phyloP scores from a whole-genome alignment of 352 stramenopile genomes.

The Halophytophthora batemanensis region DNA sequence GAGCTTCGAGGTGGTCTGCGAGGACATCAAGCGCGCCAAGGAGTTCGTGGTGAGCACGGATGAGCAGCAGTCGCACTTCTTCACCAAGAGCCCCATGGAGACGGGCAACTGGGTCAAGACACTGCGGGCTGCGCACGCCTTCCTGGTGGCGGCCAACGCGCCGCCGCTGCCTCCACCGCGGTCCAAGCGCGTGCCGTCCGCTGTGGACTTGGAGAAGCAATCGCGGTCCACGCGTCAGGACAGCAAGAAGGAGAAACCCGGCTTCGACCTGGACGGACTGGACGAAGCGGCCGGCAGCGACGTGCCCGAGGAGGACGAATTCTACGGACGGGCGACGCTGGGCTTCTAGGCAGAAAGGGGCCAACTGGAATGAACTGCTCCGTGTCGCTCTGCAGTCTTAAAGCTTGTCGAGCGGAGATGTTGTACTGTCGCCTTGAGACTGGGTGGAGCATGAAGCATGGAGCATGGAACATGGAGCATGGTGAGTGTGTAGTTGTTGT shows the following conservation, averaged over 20 bases:
- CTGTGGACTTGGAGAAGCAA: slow-evolving; percentile 20
- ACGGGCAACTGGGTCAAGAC: slow-evolving; percentile 79
- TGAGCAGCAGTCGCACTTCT: slow-evolving; percentile 86
- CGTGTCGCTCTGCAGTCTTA: slow-evolving; percentile 7
- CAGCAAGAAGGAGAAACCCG: slow-evolving; percentile 24
- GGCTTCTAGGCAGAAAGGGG: slow-evolving; percentile 51
- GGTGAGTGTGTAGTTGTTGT: too few relatives aligned
- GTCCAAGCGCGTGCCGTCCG: slow-evolving; percentile 14
- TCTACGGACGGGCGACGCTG: slow-evolving; percentile 79
- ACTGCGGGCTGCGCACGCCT: slow-evolving; percentile 62
- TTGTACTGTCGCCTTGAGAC: too few relatives aligned
- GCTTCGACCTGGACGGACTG: slow-evolving; percentile 37
- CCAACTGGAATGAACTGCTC: slow-evolving; percentile 37
- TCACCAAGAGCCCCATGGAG: slow-evolving; percentile 69
- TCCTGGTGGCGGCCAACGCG: slow-evolving; percentile 44
- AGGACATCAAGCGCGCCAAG: slow-evolving; percentile 67
- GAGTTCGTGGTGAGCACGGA: slow-evolving; percentile 83
- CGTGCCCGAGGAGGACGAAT: slow-evolving; percentile 67
- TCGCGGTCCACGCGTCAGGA: slow-evolving; percentile 15
- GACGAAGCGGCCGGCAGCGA: slow-evolving; percentile 19
- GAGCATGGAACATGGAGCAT: too few relatives aligned
- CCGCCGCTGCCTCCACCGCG: slow-evolving; percentile 26
- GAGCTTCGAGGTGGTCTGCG: slow-evolving; percentile 81
- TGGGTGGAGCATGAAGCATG: too few relatives aligned
- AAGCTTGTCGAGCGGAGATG: too few relatives aligned